Percentiles rank a stretch among this genome's conserved stretches.
Evolutionary conservation across 176 grass and related monocot species (phyloP).

Genomic region (Cocos nucifera): DNA sequence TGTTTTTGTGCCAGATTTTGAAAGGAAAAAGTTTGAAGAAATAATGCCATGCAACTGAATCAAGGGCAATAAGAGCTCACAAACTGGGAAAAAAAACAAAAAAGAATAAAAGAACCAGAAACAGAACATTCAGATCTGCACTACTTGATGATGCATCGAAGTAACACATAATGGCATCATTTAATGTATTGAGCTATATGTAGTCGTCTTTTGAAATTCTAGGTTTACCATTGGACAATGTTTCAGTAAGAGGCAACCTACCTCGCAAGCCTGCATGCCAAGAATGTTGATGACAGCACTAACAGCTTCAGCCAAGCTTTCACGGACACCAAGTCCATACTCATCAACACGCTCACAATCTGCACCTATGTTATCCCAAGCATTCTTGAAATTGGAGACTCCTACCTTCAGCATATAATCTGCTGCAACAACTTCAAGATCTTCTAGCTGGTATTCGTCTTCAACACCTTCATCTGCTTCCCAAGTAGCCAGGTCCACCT

Average conservation of each 20-base stretch:
- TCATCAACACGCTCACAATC: constrained; percentile 81
- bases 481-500: constrained; percentile 81
- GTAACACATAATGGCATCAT: too few species aligned
- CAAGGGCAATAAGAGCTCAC: too few species aligned
- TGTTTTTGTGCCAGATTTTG: too few species aligned
- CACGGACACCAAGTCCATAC: constrained; percentile 84
- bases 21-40: too few species aligned
- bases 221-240: too few species aligned
- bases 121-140: too few species aligned
- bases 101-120: too few species aligned
- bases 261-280: constrained; percentile 97
- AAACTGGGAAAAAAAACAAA: too few species aligned
- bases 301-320: constrained; percentile 77
- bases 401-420: constrained; percentile 94
- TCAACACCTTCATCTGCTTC: constrained; percentile 94
- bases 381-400: constrained; percentile 93
- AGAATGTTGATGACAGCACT: constrained; percentile 81
- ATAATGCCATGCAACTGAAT: too few species aligned
- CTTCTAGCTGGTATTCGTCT: constrained; percentile 96
- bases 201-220: too few species aligned
- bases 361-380: constrained; percentile 86
- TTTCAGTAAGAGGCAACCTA: constrained; percentile 18
- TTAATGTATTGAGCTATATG: too few species aligned
- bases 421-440: constrained; percentile 72
- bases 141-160: too few species aligned